Evolutionary conservation across 805 yeast species (phyloP).

Genomic region (Geotrichum ghanense): DNA sequence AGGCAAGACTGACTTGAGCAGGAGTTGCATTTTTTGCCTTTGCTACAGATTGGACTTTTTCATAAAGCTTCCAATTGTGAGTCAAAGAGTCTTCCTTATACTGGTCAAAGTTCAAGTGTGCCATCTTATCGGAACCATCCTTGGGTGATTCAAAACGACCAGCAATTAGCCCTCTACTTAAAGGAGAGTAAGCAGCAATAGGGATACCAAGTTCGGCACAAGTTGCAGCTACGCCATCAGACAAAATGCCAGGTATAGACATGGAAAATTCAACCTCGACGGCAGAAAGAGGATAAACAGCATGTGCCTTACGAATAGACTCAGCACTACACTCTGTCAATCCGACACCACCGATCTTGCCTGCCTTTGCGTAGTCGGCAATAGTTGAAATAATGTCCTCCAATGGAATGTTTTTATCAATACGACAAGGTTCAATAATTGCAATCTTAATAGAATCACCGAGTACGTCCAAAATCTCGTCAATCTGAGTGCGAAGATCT

Average conservation of each 20-base stretch:
- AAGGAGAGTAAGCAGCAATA: conserved; percentile 71
- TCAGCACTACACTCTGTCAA: conserved; percentile 60
- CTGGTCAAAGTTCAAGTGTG: conserved; percentile 41
- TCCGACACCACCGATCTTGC: conserved; percentile 59
- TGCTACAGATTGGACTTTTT: conserved; percentile 40
- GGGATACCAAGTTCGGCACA: conserved; percentile 51
- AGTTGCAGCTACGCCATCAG: conserved; percentile 44
- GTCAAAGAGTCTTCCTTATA: conserved; percentile 46
- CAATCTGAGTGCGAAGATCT: conserved; percentile 37
- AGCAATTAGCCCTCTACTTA: conserved; percentile 68
- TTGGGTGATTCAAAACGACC: conserved; percentile 39
- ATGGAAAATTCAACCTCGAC: conserved; percentile 76
- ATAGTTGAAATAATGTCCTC: conserved; percentile 49
- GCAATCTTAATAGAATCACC: conserved; percentile 27
- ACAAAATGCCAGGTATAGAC: conserved; percentile 32
- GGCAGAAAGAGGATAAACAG: conserved; percentile 44
- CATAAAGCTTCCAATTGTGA: conserved; percentile 40
- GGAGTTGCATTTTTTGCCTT: conserved; percentile 35
- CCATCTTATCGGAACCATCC: conserved; percentile 46
- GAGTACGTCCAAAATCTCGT: conserved; percentile 24
- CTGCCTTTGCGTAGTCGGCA: conserved; percentile 47
- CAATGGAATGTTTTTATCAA: conserved; percentile 44
- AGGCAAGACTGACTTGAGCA: conserved; percentile 64
- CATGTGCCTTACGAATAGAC: conserved; percentile 48
- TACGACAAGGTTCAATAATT: conserved; percentile 62